Evolutionary conservation across 2,329 filamentous ascomycete species (phyloP).

Genomic region (Ceratocystis lukuohia): DNA sequence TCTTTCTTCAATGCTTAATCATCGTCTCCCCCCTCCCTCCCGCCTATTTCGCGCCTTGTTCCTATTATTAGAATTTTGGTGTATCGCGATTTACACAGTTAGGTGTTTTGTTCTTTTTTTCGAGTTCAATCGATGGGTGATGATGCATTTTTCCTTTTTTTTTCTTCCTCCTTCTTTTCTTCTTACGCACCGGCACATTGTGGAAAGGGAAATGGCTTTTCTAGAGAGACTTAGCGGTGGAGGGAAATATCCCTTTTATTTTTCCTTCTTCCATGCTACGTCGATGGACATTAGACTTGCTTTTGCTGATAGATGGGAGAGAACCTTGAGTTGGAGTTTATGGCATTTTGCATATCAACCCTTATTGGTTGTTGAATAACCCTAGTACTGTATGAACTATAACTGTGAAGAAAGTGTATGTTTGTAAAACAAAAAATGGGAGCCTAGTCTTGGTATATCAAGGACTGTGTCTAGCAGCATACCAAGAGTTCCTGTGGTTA

Average conservation of each 20-base stretch:
- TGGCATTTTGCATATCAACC: not conserved
- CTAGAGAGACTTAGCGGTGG: too few species aligned
- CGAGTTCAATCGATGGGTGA: not conserved
- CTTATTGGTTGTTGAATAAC: not conserved
- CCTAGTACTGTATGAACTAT: not conserved
- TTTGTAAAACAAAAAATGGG: not conserved
- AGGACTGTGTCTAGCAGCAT: not conserved
- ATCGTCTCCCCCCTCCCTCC: not conserved
- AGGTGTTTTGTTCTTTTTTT: not conserved
- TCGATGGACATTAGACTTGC: not conserved
- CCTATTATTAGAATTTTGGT: constrained; percentile 2
- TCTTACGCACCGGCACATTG: not conserved
- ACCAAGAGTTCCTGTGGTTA: too few species aligned
- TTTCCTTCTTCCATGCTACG: not conserved
- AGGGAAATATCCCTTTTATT: not conserved
- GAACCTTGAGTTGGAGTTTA: not conserved
- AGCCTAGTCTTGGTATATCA: not conserved
- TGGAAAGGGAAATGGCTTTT: too few species aligned
- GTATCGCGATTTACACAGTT: not conserved
- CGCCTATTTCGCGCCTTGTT: not conserved
- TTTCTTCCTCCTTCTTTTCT: not conserved
- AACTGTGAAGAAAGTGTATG: too few species aligned
- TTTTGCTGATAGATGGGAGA: not conserved
- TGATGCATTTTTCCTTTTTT: not conserved
- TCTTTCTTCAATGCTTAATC: not conserved